A percentile compares a stretch with the other conserved stretches of the same genome.
Evolutionary conservation across 1,284 basidiomycete genomes (phyloP).

Genomic region (Sutorius eximius): DNA sequence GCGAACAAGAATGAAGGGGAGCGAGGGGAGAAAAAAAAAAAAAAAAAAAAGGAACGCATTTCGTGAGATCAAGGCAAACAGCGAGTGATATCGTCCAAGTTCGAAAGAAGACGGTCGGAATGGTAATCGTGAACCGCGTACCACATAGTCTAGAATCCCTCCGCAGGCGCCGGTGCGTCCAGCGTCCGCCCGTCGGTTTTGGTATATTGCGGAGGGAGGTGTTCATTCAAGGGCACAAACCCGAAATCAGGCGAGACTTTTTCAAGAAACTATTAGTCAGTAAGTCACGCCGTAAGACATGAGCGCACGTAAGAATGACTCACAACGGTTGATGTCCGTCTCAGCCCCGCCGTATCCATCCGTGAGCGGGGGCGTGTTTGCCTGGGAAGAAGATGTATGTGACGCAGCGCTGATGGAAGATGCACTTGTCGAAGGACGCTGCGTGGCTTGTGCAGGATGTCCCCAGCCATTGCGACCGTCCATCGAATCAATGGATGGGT

Average conservation of each 20-base stretch:
- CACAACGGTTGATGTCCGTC: constrained; percentile 77
- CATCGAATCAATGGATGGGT: constrained; percentile 49
- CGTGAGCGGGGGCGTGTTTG: constrained; percentile 74
- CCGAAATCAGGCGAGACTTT: constrained; percentile 79
- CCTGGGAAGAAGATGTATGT: constrained; percentile 71
- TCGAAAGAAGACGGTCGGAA: constrained; percentile 38
- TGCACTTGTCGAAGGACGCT: constrained; percentile 71
- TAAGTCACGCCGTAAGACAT: constrained; percentile 32
- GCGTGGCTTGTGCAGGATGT: constrained; percentile 31
- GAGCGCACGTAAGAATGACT: constrained; percentile 41
- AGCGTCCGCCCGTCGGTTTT: constrained; percentile 57
- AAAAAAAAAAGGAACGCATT: constrained; percentile 23
- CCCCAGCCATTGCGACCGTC: constrained; percentile 48
- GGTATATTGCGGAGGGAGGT: constrained; percentile 63
- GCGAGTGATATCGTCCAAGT: constrained; percentile 34
- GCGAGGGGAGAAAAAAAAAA: constrained; percentile 7
- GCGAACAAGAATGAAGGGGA: constrained; percentile 29
- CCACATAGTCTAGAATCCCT: constrained; percentile 33
- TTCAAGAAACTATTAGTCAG: constrained; percentile 36
- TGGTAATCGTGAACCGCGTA: constrained; percentile 29
- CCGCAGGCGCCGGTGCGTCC: constrained; percentile 26
- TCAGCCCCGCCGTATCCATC: constrained; percentile 57
- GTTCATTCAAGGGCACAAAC: constrained; percentile 73
- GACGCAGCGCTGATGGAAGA: constrained; percentile 70
- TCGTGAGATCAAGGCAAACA: constrained; percentile 33